A percentile compares a stretch with the other conserved stretches of the same genome.
These are phyloP conservation scores for Nothopassalora personata DNA, from an alignment of 2,329 filamentous ascomycete species.

Conservation along the genomic window DNA sequence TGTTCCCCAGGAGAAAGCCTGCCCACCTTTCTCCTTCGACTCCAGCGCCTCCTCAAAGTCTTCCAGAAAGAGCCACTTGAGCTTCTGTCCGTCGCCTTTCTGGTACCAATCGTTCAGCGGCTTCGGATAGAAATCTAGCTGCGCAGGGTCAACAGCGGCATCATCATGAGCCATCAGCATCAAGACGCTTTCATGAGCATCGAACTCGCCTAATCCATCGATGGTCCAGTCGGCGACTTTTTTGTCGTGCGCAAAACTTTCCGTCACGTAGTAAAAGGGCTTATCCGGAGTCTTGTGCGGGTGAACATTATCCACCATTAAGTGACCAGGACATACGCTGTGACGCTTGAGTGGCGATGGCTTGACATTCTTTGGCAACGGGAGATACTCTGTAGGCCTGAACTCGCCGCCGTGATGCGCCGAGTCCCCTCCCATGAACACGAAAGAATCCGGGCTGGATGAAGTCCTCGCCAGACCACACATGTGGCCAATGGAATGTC, in stretches of 20 bases:
- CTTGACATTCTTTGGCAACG: conserved; percentile 33
- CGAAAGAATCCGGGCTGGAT: conserved; percentile 37
- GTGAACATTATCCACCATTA: conserved; percentile 38
- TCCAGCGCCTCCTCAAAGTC: conserved; percentile 45
- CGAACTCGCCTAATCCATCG: conserved; percentile 30
- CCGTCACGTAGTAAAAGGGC: conserved; percentile 35
- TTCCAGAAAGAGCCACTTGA: conserved; percentile 42
- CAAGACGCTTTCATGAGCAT: conserved; percentile 30
- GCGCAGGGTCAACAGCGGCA: conserved; percentile 25
- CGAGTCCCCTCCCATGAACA: conserved; percentile 48
- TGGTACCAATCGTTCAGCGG: conserved; percentile 31
- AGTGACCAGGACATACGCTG: conserved; percentile 37
- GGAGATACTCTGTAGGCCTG: conserved; percentile 40
- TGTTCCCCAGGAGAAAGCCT: conserved; percentile 20
- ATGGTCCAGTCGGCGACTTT: conserved; percentile 30
- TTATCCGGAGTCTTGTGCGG: conserved; percentile 29
- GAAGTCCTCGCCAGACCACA: conserved; percentile 45
- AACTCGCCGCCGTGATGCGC: conserved; percentile 35
- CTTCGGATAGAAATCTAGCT: conserved; percentile 38
- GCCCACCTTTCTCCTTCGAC: conserved; percentile 21
- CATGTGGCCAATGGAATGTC: conserved; percentile 50
- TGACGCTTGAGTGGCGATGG: conserved; percentile 23
- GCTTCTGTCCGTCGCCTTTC: conserved; percentile 26
- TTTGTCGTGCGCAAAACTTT: conserved; percentile 35
- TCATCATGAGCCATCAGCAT: conserved; percentile 32